Evolutionary conservation across 257 asterid species (phyloP).

Genomic region (Petrea volubilis): DNA sequence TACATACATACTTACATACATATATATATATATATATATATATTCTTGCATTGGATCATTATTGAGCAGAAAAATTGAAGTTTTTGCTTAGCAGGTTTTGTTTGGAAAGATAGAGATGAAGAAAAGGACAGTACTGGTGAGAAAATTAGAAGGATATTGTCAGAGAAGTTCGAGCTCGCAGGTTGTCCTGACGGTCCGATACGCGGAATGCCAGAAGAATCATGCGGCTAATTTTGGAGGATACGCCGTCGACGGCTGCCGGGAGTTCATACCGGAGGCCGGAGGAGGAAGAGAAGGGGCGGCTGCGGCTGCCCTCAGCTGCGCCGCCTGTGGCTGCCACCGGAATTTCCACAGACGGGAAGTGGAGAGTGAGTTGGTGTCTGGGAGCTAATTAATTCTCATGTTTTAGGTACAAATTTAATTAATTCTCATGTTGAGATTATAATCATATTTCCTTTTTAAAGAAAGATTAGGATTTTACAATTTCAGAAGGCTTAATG

Average conservation of each 20-base stretch:
- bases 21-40: no score
- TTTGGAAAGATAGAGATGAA: slow-evolving; percentile 17
- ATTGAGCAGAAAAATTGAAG: neutral
- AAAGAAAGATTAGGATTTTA: no score
- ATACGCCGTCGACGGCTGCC: slow-evolving; percentile 56
- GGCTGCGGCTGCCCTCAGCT: slow-evolving; percentile 30
- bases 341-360: slow-evolving; percentile 49
- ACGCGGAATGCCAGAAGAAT: slow-evolving; percentile 50
- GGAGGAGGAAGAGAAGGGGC: slow-evolving; percentile 27
- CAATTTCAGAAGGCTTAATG: no score
- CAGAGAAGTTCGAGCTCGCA: slow-evolving; percentile 6
- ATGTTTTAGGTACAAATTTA: neutral
- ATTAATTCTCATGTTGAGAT: neutral
- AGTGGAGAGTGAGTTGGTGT: slow-evolving; percentile 28
- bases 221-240: slow-evolving; percentile 60
- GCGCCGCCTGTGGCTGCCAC: slow-evolving; percentile 72
- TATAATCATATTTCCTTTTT: no score
- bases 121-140: slow-evolving; percentile 20
- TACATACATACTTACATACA: no score
- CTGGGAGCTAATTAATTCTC: slow-evolving; percentile 12
- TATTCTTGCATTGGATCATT: neutral
- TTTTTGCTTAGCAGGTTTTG: neutral
- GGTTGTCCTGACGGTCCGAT: slow-evolving; percentile 23
- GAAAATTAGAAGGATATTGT: slow-evolving; percentile 23
- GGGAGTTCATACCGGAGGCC: slow-evolving; percentile 50